phyloP scores from a whole-genome alignment of 2,329 filamentous ascomycete genomes.

The Pestalotiopsis sp. region DNA sequence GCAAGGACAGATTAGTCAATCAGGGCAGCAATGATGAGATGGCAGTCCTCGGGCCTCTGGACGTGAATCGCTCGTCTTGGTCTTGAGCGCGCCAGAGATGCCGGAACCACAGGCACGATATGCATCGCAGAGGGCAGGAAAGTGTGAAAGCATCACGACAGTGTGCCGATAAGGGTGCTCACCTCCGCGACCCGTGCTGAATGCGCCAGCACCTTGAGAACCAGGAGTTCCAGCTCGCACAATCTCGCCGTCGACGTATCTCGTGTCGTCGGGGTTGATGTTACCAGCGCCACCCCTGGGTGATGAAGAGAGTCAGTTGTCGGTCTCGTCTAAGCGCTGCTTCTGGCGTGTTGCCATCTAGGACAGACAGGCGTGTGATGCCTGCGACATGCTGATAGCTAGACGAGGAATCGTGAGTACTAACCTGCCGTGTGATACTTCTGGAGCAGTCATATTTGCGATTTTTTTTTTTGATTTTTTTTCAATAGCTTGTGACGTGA shows the following conservation, averaged over 20 bases:
- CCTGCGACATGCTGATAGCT: background rate
- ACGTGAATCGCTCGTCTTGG: background rate
- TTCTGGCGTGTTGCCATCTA: background rate
- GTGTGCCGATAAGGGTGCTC: conserved; percentile 23
- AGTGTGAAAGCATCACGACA: background rate
- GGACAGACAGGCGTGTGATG: background rate
- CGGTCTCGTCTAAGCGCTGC: background rate
- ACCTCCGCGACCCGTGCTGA: conserved; percentile 64
- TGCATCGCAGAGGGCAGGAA: background rate
- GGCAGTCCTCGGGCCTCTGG: background rate
- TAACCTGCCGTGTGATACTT: conserved; percentile 60
- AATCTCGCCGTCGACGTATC: conserved; percentile 66
- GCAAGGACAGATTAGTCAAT: background rate
- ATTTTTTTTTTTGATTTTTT: background rate
- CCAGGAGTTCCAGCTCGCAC: conserved; percentile 57
- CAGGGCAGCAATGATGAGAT: background rate
- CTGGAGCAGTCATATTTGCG: conserved; percentile 37
- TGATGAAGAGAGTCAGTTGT: background rate
- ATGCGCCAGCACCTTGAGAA: conserved; percentile 61
- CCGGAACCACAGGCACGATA: background rate
- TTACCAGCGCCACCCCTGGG: conserved; percentile 59
- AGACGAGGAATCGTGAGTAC: background rate
- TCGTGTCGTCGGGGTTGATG: conserved; percentile 59
- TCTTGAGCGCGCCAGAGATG: background rate
- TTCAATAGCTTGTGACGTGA: background rate